Base-by-base conservation (phyloP, 2,329 filamentous ascomycete genomes). In the Ceratocystis ficicola region DNA sequence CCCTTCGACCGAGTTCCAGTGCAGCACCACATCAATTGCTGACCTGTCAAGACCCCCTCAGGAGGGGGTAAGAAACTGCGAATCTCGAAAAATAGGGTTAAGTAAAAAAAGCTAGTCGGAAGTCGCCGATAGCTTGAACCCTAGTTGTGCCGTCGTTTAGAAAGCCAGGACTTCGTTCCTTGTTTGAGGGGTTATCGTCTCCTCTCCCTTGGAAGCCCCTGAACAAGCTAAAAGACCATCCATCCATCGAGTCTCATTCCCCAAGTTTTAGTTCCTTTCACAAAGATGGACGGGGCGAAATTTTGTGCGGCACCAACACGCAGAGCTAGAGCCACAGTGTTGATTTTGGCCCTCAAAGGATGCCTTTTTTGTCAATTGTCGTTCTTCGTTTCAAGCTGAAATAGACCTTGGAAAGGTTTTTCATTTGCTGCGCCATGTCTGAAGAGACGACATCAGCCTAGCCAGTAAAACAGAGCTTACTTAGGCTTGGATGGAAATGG, bases 291-390 rank as follows among this genome's bases (percentile, higher is more conserved):
- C 36, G 36, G 36, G 5, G 52, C 10, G 32, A 57, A 28, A 4
- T 1, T 8, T 57, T 57, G 10, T 57, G 28, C 22, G 10, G 28
- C 22, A 32, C 52, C 32, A 30, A 32, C 15, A 30, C 22, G 6
- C 52, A 28, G 52, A 57, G 25, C 52, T 57, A 57, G 30, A 22
- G 52, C 52, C 52, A 57, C 32, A 32, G 52, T 17, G 52, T 32
- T 41, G 12, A 41, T 5, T 10, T 41, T 41, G 36, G 36, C 36
- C 36, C 12, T 25, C 10, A 32, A 32, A 32, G 52, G 52, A 57
- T n/a, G 52, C 25, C 10, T 17, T 57, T 32, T 15, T 57, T 57
- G 52, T 12, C 52, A 41, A 17, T 57, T 28, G 25, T 28, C 52
- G 36, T 41, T 30, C 22, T 57, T 28, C 52, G 52, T 30, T 30